These are phyloP conservation scores for Crithidia bombi DNA, from an alignment of 208 protist species.

Conservation along the genomic window DNA sequence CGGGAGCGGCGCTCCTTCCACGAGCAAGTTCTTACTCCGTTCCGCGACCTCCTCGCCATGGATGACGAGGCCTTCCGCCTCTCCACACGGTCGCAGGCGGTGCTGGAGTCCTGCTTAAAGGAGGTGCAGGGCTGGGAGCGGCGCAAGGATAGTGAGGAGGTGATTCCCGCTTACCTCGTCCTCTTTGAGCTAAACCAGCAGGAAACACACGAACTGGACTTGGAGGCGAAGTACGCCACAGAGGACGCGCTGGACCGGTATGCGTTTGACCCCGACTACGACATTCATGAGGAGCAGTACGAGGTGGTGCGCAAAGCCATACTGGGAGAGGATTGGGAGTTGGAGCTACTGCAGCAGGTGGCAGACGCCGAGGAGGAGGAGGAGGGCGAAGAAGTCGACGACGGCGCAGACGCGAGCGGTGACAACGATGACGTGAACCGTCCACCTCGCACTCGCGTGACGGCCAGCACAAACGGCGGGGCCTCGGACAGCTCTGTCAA, in stretches of 20 bases:
- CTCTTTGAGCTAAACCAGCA: conserved; percentile 95
- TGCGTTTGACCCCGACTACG: conserved; percentile 93
- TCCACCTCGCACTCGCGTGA: background rate
- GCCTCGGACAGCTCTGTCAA: background rate
- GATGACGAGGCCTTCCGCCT: conserved; percentile 94
- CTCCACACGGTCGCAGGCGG: conserved; percentile 95
- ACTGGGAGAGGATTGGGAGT: conserved; percentile 93
- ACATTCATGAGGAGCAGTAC: conserved; percentile 94
- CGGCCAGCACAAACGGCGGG: background rate
- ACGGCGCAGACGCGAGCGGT: conserved; percentile 1
- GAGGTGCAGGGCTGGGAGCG: conserved; percentile 90
- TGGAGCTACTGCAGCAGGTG: conserved; percentile 69
- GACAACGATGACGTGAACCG: background rate
- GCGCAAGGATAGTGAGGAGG: conserved; percentile 69
- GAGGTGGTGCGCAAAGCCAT: conserved; percentile 88
- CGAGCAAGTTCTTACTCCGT: conserved; percentile 71
- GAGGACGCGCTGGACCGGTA: conserved; percentile 95
- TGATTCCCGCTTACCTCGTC: conserved; percentile 85
- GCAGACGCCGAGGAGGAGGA: conserved; percentile 58
- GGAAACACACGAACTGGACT: conserved; percentile 94
- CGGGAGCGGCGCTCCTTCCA: conserved; percentile 67
- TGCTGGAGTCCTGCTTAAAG: conserved; percentile 96
- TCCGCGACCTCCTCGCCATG: conserved; percentile 83
- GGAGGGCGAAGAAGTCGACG: conserved; percentile 23
- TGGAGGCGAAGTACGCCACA: conserved; percentile 90